Conservation (phyloP, 345 rosid species). For the Rubroshorea leprosula region DNA sequence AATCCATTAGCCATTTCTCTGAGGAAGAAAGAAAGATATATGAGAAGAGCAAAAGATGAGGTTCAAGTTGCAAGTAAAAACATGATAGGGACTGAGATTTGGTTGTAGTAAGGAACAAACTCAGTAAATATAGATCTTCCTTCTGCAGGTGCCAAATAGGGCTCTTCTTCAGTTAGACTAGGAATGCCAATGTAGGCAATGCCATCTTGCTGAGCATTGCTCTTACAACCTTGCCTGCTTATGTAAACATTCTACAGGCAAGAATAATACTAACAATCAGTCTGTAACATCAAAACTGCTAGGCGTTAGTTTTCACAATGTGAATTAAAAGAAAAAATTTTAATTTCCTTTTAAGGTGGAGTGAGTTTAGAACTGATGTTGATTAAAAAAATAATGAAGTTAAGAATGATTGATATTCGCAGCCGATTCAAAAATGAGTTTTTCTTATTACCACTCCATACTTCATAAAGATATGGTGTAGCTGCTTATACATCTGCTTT, state of each 20-base stretch:
- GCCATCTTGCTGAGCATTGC: slow-evolving; percentile 19
- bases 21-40: slow-evolving; percentile 5
- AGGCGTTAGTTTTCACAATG: background rate
- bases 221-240: slow-evolving; percentile 45
- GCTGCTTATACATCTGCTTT: slow-evolving; percentile 27
- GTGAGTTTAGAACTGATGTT: too few species aligned
- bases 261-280: slow-evolving; percentile 9
- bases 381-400: too few species aligned
- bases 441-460: slow-evolving; percentile 59
- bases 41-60: background rate
- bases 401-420: background rate
- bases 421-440: slow-evolving; percentile 7
- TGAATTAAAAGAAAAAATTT: background rate
- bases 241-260: slow-evolving; percentile 51
- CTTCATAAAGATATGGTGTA: slow-evolving; percentile 40
- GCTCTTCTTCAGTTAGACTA: slow-evolving; percentile 12
- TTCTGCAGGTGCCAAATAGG: slow-evolving; percentile 12
- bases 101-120: slow-evolving; percentile 8
- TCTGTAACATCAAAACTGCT: background rate
- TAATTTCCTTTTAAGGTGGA: too few species aligned
- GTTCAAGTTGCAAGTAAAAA: background rate
- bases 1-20: slow-evolving; percentile 56
- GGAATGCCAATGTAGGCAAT: slow-evolving; percentile 45
- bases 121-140: slow-evolving; percentile 13
- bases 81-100: background rate